Percentiles rank a stretch among this genome's conserved stretches.
Conservation (phyloP, 2,329 filamentous ascomycete species). For the Capronia epimyces region DNA sequence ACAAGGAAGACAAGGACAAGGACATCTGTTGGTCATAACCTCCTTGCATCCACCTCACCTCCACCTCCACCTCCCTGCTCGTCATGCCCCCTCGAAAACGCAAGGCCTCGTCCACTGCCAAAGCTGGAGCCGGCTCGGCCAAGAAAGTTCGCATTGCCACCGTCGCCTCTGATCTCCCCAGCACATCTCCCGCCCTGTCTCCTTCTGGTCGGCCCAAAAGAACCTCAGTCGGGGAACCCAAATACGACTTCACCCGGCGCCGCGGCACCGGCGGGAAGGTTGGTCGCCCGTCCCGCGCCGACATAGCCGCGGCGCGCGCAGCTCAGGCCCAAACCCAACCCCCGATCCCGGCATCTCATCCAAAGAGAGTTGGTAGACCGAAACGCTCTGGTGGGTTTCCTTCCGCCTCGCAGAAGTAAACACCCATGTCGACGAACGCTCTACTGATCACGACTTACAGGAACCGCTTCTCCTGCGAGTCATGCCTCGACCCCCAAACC, state of each 20-base stretch:
- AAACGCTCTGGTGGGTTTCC: neutral
- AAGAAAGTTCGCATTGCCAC: constrained; percentile 23
- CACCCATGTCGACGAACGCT: neutral
- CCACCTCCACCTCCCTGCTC: neutral
- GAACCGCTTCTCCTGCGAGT: neutral
- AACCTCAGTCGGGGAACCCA: constrained; percentile 17
- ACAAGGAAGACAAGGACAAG: too few species aligned
- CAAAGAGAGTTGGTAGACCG: neutral
- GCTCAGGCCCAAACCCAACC: constrained; percentile 3
- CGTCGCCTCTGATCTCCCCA: constrained; percentile 6
- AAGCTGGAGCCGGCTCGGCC: constrained; percentile 2
- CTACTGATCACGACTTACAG: neutral
- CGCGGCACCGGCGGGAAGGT: neutral
- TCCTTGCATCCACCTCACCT: neutral
- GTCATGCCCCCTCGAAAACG: constrained; percentile 21
- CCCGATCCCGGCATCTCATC: constrained; percentile 1
- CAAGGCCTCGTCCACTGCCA: constrained; percentile 9
- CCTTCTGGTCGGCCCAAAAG: constrained; percentile 22
- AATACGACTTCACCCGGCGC: constrained; percentile 15
- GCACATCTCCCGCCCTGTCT: neutral
- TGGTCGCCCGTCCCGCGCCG: constrained; percentile 8
- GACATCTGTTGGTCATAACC: neutral
- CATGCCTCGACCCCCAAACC: neutral
- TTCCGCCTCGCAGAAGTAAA: too few species aligned
- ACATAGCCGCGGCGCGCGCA: constrained; percentile 2